These are phyloP conservation scores for Ogataea zsoltii DNA, from an alignment of 805 yeast species.

Conservation along the genomic window DNA sequence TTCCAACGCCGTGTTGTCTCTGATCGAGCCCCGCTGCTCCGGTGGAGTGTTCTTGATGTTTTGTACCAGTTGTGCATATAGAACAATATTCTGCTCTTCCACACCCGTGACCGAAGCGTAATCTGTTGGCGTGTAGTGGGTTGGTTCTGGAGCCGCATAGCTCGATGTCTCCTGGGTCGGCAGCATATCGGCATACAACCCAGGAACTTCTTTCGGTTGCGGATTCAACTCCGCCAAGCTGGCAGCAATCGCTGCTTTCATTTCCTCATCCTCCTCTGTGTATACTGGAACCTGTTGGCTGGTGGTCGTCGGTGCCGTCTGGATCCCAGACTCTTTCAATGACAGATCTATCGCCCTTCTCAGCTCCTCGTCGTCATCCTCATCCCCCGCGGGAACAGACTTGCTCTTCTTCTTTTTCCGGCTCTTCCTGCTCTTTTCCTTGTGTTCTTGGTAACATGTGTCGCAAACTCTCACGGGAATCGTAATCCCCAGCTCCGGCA, in stretches of 20 bases:
- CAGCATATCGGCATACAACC: slow-evolving; percentile 31
- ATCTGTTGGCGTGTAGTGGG: slow-evolving; percentile 7
- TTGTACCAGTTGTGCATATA: slow-evolving; percentile 68
- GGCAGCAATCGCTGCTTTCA: slow-evolving; percentile 93
- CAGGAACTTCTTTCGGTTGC: slow-evolving; percentile 23
- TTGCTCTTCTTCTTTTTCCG: slow-evolving; percentile 23
- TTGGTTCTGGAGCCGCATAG: not conserved
- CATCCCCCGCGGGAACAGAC: slow-evolving; percentile 42
- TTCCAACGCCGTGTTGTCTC: slow-evolving; percentile 50
- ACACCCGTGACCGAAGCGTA: slow-evolving; percentile 46
- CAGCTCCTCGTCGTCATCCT: slow-evolving; percentile 81
- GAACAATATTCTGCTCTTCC: slow-evolving; percentile 70
- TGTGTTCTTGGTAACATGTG: slow-evolving; percentile 72
- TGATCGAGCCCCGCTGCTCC: slow-evolving; percentile 32
- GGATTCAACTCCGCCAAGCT: slow-evolving; percentile 72
- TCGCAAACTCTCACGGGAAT: slow-evolving; percentile 95
- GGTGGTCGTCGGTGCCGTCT: not conserved
- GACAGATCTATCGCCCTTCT: slow-evolving; percentile 78
- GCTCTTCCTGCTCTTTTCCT: slow-evolving; percentile 32
- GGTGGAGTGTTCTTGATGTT: slow-evolving; percentile 46
- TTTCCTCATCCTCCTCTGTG: slow-evolving; percentile 80
- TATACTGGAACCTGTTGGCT: slow-evolving; percentile 7
- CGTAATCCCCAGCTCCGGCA: slow-evolving; percentile 82
- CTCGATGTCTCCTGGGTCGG: slow-evolving; percentile 7
- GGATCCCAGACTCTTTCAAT: slow-evolving; percentile 51